Evolutionary conservation across 2,329 filamentous ascomycete species (phyloP).

Genomic region (Ilyonectria robusta): DNA sequence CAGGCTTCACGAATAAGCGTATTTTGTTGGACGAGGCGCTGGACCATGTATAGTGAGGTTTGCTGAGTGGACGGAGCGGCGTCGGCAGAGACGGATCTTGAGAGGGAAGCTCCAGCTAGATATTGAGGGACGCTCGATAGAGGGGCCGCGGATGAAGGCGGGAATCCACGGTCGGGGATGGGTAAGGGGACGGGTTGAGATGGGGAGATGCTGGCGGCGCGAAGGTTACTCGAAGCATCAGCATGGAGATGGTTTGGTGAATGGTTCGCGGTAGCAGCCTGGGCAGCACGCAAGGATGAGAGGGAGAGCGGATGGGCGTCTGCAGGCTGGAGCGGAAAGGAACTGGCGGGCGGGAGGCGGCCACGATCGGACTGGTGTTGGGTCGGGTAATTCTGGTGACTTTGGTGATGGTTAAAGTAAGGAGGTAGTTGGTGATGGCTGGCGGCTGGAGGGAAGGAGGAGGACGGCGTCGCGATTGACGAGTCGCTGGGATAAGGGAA

Average conservation of each 20-base stretch:
- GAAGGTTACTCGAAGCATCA: slow-evolving; percentile 35
- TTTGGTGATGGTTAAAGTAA: slow-evolving; percentile 37
- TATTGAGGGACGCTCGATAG: slow-evolving; percentile 39
- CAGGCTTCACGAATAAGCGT: slow-evolving; percentile 62
- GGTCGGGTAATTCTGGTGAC: slow-evolving; percentile 24
- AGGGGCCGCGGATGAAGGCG: slow-evolving; percentile 41
- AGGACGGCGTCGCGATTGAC: slow-evolving; percentile 36
- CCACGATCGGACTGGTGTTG: slow-evolving; percentile 37
- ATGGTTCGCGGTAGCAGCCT: slow-evolving; percentile 35
- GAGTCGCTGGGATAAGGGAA: slow-evolving; percentile 35
- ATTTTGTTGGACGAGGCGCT: slow-evolving; percentile 60
- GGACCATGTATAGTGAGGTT: slow-evolving; percentile 55
- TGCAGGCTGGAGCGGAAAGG: slow-evolving; percentile 35
- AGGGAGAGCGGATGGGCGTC: slow-evolving; percentile 43
- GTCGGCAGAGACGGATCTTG: slow-evolving; percentile 50
- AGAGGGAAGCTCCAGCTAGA: slow-evolving; percentile 44
- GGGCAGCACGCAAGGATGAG: slow-evolving; percentile 44
- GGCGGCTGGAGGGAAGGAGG: slow-evolving; percentile 37
- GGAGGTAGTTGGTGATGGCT: slow-evolving; percentile 43
- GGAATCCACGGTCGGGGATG: slow-evolving; percentile 32
- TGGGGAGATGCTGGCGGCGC: slow-evolving; percentile 38
- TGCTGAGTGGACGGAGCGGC: slow-evolving; percentile 48
- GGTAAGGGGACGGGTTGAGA: slow-evolving; percentile 33
- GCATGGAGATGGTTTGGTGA: slow-evolving; percentile 34
- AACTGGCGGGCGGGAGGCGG: slow-evolving; percentile 43